Evolutionary conservation across 257 asterid species (phyloP), one percentile per base, ranked within the genome.

Genomic region (Rauvolfia tetraphylla): DNA sequence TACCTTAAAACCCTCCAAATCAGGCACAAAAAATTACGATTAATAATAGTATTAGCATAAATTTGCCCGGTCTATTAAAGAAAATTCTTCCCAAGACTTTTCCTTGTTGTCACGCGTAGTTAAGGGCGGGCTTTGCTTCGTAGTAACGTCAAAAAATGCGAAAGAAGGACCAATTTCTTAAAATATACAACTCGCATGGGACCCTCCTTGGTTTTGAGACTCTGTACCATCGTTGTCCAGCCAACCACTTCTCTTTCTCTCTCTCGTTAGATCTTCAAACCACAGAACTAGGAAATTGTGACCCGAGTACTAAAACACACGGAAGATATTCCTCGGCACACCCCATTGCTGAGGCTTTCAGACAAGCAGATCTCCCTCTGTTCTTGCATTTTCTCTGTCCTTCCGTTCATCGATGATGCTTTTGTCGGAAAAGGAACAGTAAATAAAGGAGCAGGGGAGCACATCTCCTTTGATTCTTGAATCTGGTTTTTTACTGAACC

Each of bases 291-390:
- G 31, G 29, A 59, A 59, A 59, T 59, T 59, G 67, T 29, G 67
- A 27, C 67, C 7, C 1, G 34, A 58, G 4, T 4, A n/a, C 23
- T 17, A 49, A 17, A 6, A 41, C 13, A 49, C 56, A 15, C 56
- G 25, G 3, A 53, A 27, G 29, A 27, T 29, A 29, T 59, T 59
- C 67, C 67, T 25, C 36, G 67, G 67, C 27, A 13, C 29, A 59
- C 67, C 3, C 67, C 38, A 59, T 27, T 11, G 39, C 9, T 59
- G 39, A 5, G 67, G 9, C 5, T 29, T 59, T 59, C 67, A 27
- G 67, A 59, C 67, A 59, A 59, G 38, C 67, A 59, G 67, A 59
- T 59, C 67, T 59, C 66, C 66, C 31, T 9, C 25, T 25, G 31
- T 18, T 22, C 62, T 56, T 13, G 5, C 31, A 56, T 23, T 23